These are phyloP conservation scores for Hypomontagnella monticulosa DNA, from an alignment of 495 filamentous ascomycete genomes.

Conservation along the genomic window DNA sequence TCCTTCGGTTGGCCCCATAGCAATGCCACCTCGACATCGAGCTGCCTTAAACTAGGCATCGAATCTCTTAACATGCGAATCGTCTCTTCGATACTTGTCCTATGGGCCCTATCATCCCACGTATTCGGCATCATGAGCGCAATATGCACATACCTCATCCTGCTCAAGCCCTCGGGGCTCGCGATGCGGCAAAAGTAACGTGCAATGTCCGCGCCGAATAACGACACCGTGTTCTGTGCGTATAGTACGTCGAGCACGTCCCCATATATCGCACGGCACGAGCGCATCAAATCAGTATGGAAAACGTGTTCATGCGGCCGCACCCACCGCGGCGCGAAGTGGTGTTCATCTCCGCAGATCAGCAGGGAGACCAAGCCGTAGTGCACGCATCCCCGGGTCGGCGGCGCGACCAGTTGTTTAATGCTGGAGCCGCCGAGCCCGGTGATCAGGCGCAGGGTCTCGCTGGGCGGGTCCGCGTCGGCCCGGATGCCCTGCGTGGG, in stretches of 20 bases:
- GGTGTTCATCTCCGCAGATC: slow-evolving; percentile 26
- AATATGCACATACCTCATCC: slow-evolving; percentile 30
- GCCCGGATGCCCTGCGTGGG: slow-evolving; percentile 25
- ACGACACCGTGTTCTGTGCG: slow-evolving; percentile 27
- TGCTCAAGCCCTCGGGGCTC: slow-evolving; percentile 31
- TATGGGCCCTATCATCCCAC: slow-evolving; percentile 16
- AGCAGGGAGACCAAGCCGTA: slow-evolving; percentile 2
- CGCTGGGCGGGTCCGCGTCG: slow-evolving; percentile 29
- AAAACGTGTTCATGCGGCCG: neutral
- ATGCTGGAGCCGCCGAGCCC: slow-evolving; percentile 26
- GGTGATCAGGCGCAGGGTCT: slow-evolving; percentile 8
- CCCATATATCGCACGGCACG: slow-evolving; percentile 19
- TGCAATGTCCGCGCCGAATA: slow-evolving; percentile 35
- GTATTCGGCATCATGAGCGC: slow-evolving; percentile 18
- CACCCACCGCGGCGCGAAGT: neutral
- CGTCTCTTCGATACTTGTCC: slow-evolving; percentile 5
- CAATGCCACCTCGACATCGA: slow-evolving; percentile 35
- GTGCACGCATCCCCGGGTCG: slow-evolving; percentile 17
- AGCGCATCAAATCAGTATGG: slow-evolving; percentile 19
- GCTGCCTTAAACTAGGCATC: slow-evolving; percentile 21
- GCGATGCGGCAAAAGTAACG: slow-evolving; percentile 31
- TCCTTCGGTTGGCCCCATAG: slow-evolving; percentile 31
- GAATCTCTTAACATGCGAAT: slow-evolving; percentile 12
- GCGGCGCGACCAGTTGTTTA: slow-evolving; percentile 10
- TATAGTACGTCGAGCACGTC: slow-evolving; percentile 31